Conservation (phyloP, 139 green algal genomes). For the Yamagishiella unicocca region DNA sequence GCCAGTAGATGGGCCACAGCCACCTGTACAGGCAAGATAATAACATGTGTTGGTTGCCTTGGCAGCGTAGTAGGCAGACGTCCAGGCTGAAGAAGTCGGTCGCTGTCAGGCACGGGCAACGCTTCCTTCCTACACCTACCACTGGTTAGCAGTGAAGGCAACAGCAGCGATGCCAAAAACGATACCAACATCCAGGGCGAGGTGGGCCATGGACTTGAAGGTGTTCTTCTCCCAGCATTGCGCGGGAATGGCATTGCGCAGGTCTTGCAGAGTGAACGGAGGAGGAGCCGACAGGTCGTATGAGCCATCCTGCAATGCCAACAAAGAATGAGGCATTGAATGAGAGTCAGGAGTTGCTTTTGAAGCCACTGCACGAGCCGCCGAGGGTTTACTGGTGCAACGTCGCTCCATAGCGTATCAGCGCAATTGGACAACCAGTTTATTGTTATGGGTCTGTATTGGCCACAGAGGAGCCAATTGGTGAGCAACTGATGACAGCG, state of each 20-base stretch:
- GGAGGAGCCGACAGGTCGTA: conserved; percentile 77
- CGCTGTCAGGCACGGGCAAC: background rate
- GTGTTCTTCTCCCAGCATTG: conserved; percentile 87
- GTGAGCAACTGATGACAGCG: too few species aligned
- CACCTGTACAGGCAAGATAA: conserved; percentile 63
- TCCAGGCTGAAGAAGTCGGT: too few species aligned
- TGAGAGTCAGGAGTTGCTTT: background rate
- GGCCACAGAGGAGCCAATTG: too few species aligned
- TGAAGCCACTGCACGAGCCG: too few species aligned
- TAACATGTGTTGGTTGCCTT: background rate
- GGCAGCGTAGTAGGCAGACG: too few species aligned
- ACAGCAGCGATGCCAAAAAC: conserved; percentile 84
- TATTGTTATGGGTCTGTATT: too few species aligned
- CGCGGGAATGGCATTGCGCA: conserved; percentile 86
- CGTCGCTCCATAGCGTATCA: too few species aligned
- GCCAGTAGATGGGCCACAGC: conserved; percentile 95
- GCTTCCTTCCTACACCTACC: conserved; percentile 46
- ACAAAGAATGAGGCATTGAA: background rate
- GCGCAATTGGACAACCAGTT: too few species aligned
- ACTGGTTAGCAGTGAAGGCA: conserved; percentile 77
- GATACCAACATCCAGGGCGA: conserved; percentile 87
- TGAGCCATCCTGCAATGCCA: conserved; percentile 57
- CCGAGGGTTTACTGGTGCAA: too few species aligned
- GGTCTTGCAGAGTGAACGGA: conserved; percentile 88
- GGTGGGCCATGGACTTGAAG: conserved; percentile 77